Evolutionary conservation across 2,329 filamentous ascomycete species (phyloP).

Genomic region (Colletotrichum sp.): DNA sequence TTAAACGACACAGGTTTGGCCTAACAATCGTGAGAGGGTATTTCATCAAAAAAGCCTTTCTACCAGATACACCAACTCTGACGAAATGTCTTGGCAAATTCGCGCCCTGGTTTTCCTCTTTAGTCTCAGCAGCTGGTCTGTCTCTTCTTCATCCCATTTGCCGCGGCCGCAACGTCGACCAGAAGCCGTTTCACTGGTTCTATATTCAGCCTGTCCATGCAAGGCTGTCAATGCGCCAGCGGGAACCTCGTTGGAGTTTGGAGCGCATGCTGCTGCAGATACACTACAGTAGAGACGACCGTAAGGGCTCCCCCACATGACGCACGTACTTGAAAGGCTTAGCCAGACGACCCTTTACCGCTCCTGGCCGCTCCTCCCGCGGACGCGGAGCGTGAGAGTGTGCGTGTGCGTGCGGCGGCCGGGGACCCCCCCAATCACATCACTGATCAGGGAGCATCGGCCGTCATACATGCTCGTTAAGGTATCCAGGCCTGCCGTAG

Average conservation of each 20-base stretch:
- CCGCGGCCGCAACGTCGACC: neutral
- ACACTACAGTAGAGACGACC: neutral
- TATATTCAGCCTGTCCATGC: neutral
- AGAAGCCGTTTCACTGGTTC: constrained; percentile 8
- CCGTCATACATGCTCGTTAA: neutral
- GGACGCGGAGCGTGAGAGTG: neutral
- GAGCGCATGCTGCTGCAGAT: neutral
- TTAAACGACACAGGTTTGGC: neutral
- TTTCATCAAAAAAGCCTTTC: constrained; percentile 1
- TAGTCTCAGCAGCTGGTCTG: neutral
- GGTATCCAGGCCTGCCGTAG: neutral
- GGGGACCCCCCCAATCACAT: neutral
- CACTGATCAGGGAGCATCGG: neutral
- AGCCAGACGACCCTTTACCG: neutral
- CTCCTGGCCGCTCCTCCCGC: neutral
- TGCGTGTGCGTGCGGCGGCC: neutral
- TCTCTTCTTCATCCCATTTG: neutral
- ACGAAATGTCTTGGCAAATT: neutral
- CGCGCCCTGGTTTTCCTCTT: neutral
- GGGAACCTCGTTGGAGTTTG: neutral
- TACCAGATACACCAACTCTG: constrained; percentile 6
- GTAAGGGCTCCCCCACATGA: neutral
- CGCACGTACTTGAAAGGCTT: neutral
- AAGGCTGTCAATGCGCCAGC: neutral
- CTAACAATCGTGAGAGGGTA: neutral